Percentiles rank a stretch among this genome's conserved stretches.
These are phyloP conservation scores for Taphrina populina DNA, from an alignment of 1,139 yeast genomes.

Conservation along the genomic window DNA sequence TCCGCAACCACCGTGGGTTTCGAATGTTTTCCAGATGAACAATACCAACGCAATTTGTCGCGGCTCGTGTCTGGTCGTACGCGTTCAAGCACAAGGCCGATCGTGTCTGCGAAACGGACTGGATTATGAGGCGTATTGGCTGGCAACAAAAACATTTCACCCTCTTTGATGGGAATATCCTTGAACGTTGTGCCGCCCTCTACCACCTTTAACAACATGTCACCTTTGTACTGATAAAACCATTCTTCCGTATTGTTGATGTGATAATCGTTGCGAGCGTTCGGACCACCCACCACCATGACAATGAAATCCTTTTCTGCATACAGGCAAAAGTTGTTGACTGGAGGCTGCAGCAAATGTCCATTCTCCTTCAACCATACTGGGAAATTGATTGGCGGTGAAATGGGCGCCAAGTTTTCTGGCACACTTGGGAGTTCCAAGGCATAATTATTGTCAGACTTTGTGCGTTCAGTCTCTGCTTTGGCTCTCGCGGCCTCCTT, in stretches of 20 bases:
- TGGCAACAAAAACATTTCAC: slow-evolving; percentile 82
- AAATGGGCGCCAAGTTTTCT: slow-evolving; percentile 18
- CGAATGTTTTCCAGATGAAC: slow-evolving; percentile 55
- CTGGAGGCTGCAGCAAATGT: slow-evolving; percentile 81
- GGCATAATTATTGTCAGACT: slow-evolving; percentile 10
- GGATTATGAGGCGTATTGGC: slow-evolving; percentile 88
- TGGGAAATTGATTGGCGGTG: slow-evolving; percentile 55
- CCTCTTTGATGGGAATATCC: slow-evolving; percentile 75
- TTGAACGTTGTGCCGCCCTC: slow-evolving; percentile 66
- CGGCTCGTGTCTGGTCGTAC: slow-evolving; percentile 71
- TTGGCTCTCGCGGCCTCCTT: slow-evolving; percentile 15
- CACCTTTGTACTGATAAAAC: slow-evolving; percentile 41
- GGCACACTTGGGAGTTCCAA: slow-evolving; percentile 12
- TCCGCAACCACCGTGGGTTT: slow-evolving; percentile 53
- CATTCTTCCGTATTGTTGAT: slow-evolving; percentile 93
- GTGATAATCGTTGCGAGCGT: slow-evolving; percentile 89
- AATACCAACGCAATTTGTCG: slow-evolving; percentile 82
- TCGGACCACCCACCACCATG: slow-evolving; percentile 94
- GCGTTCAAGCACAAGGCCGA: slow-evolving; percentile 92
- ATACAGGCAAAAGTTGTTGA: slow-evolving; percentile 68
- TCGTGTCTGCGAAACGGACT: slow-evolving; percentile 76
- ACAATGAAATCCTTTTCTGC: slow-evolving; percentile 87
- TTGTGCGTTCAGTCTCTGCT: slow-evolving; percentile 26
- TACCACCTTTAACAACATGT: slow-evolving; percentile 80
- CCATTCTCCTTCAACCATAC: slow-evolving; percentile 75